Percentiles rank a stretch among this genome's conserved stretches.
Evolutionary conservation across 257 asterid genomes (phyloP).

Genomic region (Echium plantagineum): DNA sequence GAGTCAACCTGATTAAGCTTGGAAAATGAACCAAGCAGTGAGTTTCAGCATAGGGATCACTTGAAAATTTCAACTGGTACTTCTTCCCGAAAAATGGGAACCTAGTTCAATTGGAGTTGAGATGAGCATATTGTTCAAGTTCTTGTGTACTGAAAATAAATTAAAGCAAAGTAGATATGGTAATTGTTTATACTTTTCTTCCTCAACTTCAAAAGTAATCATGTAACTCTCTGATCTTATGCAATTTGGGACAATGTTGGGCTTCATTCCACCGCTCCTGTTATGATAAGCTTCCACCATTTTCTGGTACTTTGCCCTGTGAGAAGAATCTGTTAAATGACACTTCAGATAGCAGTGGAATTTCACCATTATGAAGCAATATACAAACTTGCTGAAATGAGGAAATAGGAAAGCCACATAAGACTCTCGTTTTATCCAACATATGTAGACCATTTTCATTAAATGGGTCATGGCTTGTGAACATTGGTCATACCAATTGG

Average conservation of each 20-base stretch:
- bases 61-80: conserved; percentile 86
- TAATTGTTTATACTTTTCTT: conserved; percentile 61
- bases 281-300: conserved; percentile 92
- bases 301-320: conserved; percentile 97
- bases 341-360: too few relatives aligned
- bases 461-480: too few relatives aligned
- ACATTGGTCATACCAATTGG: too few relatives aligned
- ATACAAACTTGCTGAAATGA: too few relatives aligned
- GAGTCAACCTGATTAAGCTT: conserved; percentile 72
- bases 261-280: conserved; percentile 70
- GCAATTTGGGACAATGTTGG: conserved; percentile 77
- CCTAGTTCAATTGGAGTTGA: conserved; percentile 32
- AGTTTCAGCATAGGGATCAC: conserved; percentile 60
- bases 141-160: conserved; percentile 12
- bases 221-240: conserved; percentile 88
- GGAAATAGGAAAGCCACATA: too few relatives aligned
- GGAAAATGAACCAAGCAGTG: conserved; percentile 95
- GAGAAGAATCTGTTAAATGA: conserved; percentile 7
- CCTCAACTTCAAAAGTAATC: conserved; percentile 96
- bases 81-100: conserved; percentile 93
- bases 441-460: too few relatives aligned
- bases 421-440: too few relatives aligned
- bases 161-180: conserved; percentile 3
- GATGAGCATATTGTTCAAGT: conserved; percentile 14
- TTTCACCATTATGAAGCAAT: too few relatives aligned